A percentile compares a stretch with the other conserved stretches of the same genome.
These are phyloP conservation scores for Cryphonectria radicalis DNA, from an alignment of 2,329 filamentous ascomycete species.

Conservation along the genomic window DNA sequence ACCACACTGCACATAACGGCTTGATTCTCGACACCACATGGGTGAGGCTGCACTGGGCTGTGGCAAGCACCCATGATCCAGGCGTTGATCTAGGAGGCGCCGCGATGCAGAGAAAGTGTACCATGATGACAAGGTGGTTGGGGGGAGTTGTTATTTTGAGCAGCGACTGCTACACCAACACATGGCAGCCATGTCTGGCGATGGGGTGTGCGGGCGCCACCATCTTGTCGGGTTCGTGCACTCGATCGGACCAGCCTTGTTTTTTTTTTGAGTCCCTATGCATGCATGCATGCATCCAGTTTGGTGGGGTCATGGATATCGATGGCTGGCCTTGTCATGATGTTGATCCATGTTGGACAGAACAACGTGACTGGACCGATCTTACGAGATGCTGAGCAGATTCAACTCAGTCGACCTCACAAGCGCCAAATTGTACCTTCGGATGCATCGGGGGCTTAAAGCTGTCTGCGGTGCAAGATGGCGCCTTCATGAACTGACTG, in stretches of 20 bases:
- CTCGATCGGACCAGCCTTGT: neutral
- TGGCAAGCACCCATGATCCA: neutral
- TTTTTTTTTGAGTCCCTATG: neutral
- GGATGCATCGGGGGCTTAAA: neutral
- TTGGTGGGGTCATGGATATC: neutral
- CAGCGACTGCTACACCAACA: slow-evolving; percentile 4
- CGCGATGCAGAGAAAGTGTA: neutral
- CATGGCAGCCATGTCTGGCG: slow-evolving; percentile 5
- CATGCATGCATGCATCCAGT: neutral
- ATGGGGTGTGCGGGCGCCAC: neutral
- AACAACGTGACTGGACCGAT: neutral
- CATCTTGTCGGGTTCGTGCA: neutral
- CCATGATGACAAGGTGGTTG: neutral
- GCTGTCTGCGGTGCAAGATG: neutral
- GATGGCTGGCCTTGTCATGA: neutral
- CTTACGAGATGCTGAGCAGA: neutral
- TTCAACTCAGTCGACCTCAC: neutral
- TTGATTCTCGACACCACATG: neutral
- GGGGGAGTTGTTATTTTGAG: neutral
- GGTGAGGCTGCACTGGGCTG: neutral
- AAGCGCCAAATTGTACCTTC: neutral
- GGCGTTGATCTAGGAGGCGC: neutral
- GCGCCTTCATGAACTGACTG: neutral
- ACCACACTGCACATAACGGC: neutral
- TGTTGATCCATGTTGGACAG: neutral